phyloP scores from a whole-genome alignment of 495 filamentous ascomycete species.

The Penicillium pancosmium region DNA sequence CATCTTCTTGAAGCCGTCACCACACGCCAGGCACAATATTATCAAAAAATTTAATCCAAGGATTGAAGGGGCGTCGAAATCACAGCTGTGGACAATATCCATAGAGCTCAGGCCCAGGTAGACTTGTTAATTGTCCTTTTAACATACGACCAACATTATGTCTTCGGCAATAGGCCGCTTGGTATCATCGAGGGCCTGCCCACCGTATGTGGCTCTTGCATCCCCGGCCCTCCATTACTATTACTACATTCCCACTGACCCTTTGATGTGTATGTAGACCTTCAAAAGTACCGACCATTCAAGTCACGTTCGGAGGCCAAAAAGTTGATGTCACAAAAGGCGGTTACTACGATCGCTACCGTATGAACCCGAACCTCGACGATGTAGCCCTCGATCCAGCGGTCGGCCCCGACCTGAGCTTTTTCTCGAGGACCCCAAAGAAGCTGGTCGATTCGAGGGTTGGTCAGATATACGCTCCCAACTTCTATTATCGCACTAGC shows the following conservation, averaged over 20 bases:
- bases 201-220: not conserved
- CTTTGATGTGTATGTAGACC: not conserved
- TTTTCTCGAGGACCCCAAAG: conserved; percentile 12
- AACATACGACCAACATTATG: too few species aligned
- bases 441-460: conserved; percentile 18
- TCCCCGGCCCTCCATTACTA: not conserved
- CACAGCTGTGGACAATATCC: too few species aligned
- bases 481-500: conserved; percentile 8
- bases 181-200: too few species aligned
- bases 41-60: too few species aligned
- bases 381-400: conserved; percentile 15
- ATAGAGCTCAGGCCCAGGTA: too few species aligned
- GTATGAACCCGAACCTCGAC: conserved; percentile 19
- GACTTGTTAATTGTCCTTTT: too few species aligned
- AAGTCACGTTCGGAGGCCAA: conserved; percentile 19
- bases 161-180: too few species aligned
- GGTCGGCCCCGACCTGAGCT: conserved; percentile 7
- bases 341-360: conserved; percentile 20
- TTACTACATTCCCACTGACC: not conserved
- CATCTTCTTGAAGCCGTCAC: too few species aligned
- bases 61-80: too few species aligned
- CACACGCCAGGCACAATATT: too few species aligned
- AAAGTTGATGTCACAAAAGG: conserved; percentile 18
- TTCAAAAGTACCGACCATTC: not conserved
- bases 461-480: conserved; percentile 14